Evolutionary conservation across 208 protist genomes (phyloP), one percentile per base, ranked within the genome.

Genomic region (Leishmania arabica): DNA sequence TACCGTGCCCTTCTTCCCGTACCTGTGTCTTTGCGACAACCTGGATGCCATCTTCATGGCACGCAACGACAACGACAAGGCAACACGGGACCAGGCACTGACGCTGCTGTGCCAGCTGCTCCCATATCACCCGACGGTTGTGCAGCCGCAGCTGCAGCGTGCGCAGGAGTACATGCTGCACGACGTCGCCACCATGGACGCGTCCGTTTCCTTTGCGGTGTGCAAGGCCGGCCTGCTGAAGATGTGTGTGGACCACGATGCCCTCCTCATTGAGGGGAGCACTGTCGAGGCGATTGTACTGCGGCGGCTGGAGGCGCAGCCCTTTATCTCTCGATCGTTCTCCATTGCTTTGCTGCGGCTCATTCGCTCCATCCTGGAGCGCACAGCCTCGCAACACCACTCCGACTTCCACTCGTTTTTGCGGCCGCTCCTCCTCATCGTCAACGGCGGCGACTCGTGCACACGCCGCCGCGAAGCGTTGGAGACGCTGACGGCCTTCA

Each of bases 1-100:
- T 1, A 86, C 89, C 2, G 77, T 84, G 9, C 78, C 86, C 7
- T 95, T 97, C 75, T 91, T 95, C 68, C 80, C 91, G 13, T 96
- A 97, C 79, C 85, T 97, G 68, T 94, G 88, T 42, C 84, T 93
- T n/a, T 80, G 86, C 19, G 91, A 96, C 79, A 91, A 95, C 80
- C 83, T 97, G 0, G 91, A 98, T 49, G 89, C 95, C 27, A 85
- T 98, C 56, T 95, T 95, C 75, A 95, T 98, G 90, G 86, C 91
- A 15, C 84, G 89, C 37, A 96, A 96, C 74, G 95, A 98, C 83
- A 91, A 84, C 47, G 89, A 88, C 76, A 85, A 83, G n/a, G 70
- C 58, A 27, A 86, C 84, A 21, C 89, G 90, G 31, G 89, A 95
- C 66, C 82, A 91, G 70, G 74, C 93, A 11, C 80, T 98, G 54